Base-by-base conservation (phyloP, 2,329 filamentous ascomycete genomes). In the Cordyceps farinosa region DNA sequence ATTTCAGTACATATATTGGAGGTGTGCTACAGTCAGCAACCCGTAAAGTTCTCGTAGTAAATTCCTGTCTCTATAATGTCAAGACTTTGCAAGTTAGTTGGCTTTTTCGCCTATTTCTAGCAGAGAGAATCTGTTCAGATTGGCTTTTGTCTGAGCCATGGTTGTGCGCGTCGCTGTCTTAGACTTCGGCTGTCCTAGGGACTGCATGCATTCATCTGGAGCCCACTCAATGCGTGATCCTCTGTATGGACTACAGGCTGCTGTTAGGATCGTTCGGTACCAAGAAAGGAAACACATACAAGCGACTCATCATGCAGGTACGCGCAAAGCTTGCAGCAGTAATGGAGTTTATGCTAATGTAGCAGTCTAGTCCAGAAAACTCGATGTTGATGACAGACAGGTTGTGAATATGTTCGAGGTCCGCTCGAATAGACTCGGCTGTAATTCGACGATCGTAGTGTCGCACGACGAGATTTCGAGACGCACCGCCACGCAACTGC, bases 391-490 rank as follows among this genome's bases (percentile, higher is more conserved):
- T 80, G 11, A 96, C 83, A 29, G 88, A 79, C 1, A 96, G 80
- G 66, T 91, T 90, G 77, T 94, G 87, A 65, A 96, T 94, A 72
- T 96, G 91, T 30, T 92, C 88, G 44, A 95, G 80, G 69, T 96
- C 90, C 5, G 87, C 82, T 11, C 89, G 86, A 66, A 96, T 86
- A 17, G 77, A 75, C 8, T 84, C 76, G 67, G 87, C 87, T 0
- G 87, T 91, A 67, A 90, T 78, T 60, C 77, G 82, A 60, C 77
- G 77, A 68, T 79, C 79, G 67, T 84, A 84, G 10, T 82, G 82
- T 63, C 84, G 83, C 48, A 96, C 83, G 27, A 93, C 77, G 44
- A 96, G 74, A 69, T 94, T 95, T 65, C 91, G 86, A 48, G 86
- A 90, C 15, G 89, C 89, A 15, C 90, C 90, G 54, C 75, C 78